Percentiles rank a stretch among this genome's conserved stretches.
Evolutionary conservation across 805 yeast genomes (phyloP).

Genomic region (Kazachstania psychrophila): DNA sequence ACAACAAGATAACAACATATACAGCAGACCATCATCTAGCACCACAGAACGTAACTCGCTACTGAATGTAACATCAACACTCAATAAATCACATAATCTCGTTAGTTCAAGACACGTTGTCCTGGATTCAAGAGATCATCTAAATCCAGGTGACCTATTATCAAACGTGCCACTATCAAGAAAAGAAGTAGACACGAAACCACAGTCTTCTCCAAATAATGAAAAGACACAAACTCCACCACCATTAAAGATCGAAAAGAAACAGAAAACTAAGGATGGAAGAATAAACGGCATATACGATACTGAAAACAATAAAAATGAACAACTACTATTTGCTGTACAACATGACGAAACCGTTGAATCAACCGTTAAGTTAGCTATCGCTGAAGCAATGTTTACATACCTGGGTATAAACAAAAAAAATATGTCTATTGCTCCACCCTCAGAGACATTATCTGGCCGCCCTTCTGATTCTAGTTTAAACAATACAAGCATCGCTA

Average conservation of each 20-base stretch:
- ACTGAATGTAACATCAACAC: neutral
- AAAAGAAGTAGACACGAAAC: constrained; percentile 9
- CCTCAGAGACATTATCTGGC: neutral
- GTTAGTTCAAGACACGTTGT: constrained; percentile 39
- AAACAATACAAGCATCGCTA: neutral
- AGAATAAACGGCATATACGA: neutral
- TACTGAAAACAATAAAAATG: neutral
- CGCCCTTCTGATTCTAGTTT: neutral
- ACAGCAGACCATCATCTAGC: too few relatives aligned
- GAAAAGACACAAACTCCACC: neutral
- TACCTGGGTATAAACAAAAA: constrained; percentile 53
- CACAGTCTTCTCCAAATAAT: neutral
- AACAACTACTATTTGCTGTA: neutral
- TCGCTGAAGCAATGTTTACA: constrained; percentile 62
- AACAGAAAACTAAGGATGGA: neutral
- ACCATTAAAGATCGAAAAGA: neutral
- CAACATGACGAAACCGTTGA: constrained; percentile 29
- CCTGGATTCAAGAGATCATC: constrained; percentile 44
- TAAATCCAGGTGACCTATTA: constrained; percentile 78
- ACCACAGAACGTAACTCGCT: too few relatives aligned
- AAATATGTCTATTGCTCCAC: constrained; percentile 18
- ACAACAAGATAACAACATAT: too few relatives aligned
- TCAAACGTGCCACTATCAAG: constrained; percentile 70
- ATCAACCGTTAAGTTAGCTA: constrained; percentile 48
- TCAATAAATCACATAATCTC: neutral